Conservation (phyloP, 1,284 basidiomycete genomes). For the Golubevia sp. region DNA sequence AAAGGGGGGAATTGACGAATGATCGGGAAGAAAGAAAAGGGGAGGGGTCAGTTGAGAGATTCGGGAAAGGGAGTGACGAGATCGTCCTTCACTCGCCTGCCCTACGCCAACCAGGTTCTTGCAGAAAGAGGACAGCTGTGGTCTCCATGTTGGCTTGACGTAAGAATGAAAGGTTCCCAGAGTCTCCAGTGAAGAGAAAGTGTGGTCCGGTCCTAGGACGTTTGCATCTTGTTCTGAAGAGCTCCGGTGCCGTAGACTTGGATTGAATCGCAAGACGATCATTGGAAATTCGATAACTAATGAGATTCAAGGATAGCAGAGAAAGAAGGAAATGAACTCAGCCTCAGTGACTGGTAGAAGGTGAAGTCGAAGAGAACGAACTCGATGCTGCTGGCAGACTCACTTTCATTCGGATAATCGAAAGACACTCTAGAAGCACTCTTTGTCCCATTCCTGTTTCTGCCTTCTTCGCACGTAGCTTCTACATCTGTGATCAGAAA, state of each 20-base stretch:
- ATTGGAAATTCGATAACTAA: conserved; percentile 46
- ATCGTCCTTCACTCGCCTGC: conserved; percentile 19
- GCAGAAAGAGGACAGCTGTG: conserved; percentile 38
- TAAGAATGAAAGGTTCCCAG: conserved; percentile 29
- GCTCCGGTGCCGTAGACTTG: too few relatives aligned
- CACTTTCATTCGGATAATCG: conserved; percentile 45
- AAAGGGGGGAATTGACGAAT: too few relatives aligned
- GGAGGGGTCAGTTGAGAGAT: too few relatives aligned
- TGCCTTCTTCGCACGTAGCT: conserved; percentile 24
- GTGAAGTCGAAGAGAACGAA: not conserved
- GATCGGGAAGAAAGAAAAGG: too few relatives aligned
- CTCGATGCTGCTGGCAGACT: conserved; percentile 1
- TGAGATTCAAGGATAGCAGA: too few relatives aligned
- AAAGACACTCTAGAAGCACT: conserved; percentile 5
- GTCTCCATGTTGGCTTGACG: conserved; percentile 34
- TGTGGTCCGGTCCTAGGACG: too few relatives aligned
- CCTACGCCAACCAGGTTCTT: conserved; percentile 37
- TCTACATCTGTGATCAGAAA: conserved; percentile 51
- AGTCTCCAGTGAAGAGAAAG: conserved; percentile 13
- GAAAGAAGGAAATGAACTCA: too few relatives aligned
- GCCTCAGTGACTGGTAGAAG: too few relatives aligned
- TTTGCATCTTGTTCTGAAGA: too few relatives aligned
- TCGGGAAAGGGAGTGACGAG: too few relatives aligned
- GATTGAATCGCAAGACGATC: conserved; percentile 22
- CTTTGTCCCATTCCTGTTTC: not conserved